Evolutionary conservation across 2,329 filamentous ascomycete genomes (phyloP), one percentile per base, ranked within the genome.

Genomic region (Ophiostoma sp.): DNA sequence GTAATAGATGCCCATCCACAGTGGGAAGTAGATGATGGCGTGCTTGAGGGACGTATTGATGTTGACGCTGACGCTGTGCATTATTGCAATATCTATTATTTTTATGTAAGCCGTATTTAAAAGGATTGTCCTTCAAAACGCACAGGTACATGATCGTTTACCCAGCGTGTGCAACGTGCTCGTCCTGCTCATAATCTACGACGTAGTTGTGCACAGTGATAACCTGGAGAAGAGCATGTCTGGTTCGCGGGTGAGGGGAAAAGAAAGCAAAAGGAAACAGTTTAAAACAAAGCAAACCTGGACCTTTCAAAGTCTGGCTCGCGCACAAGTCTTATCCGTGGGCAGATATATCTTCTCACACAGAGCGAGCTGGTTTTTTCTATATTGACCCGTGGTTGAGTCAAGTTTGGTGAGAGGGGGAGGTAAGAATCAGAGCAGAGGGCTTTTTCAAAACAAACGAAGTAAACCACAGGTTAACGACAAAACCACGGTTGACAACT

Each of bases 371-470:
- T 15, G n/a, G n/a, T 33, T 61, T n/a, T 64, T 55, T 25, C 22
- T 55, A 25, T 3, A 11, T 11, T 25, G n/a, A 64, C n/a, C 59
- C 59, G 36, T 64, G 59, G 59, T 39, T 42, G n/a, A 11, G 31
- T 64, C 9, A 64, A 64, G 59, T 64, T 64, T 64, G 59, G 33
- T 5, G n/a, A n/a, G 31, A 12, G 33, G 59, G 59, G 33, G 59
- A 39, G 19, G 59, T n/a, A 63, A 22, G 12, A 42, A 63, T 39
- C 59, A 64, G 33, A 64, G 59, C 59, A n/a, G n/a, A n/a, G n/a
- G n/a, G n/a, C 25, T 42, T 5, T 25, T 55, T 55, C 50, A 42
- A 64, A 64, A 64, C n/a, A 64, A 64, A 59, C 55, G 5, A 8
- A 42, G 36, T 15, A 48, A 64, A 64, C 59, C 59, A 39, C 19